Conservation (phyloP, 495 filamentous ascomycete genomes). For the Evansstolkia leycettana region DNA sequence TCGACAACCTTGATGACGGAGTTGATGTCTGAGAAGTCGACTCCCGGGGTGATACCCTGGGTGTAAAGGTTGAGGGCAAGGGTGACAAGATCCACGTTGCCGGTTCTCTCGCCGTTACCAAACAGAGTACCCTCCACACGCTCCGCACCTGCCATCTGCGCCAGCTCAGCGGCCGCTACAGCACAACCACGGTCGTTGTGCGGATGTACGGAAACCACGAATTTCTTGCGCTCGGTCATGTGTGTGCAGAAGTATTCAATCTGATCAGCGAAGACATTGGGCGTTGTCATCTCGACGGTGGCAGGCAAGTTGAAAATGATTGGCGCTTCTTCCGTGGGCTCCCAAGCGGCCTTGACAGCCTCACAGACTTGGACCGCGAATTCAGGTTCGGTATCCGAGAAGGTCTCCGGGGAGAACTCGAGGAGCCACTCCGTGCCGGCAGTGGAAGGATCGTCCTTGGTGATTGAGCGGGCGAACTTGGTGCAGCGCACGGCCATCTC, state of each 20-base stretch:
- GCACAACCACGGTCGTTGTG: slow-evolving; percentile 94
- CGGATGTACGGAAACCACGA: slow-evolving; percentile 74
- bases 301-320: slow-evolving; percentile 98
- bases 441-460: slow-evolving; percentile 80
- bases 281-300: slow-evolving; percentile 91
- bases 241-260: slow-evolving; percentile 88
- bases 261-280: slow-evolving; percentile 93
- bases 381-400: slow-evolving; percentile 80
- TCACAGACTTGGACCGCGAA: slow-evolving; percentile 80
- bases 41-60: slow-evolving; percentile 75
- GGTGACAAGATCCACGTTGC: slow-evolving; percentile 93
- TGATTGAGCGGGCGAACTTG: slow-evolving; percentile 76
- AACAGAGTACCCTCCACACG: slow-evolving; percentile 92
- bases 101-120: slow-evolving; percentile 90
- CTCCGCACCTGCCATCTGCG: slow-evolving; percentile 95
- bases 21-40: slow-evolving; percentile 89
- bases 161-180: slow-evolving; percentile 78
- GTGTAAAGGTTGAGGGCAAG: slow-evolving; percentile 94
- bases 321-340: slow-evolving; percentile 62
- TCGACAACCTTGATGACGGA: slow-evolving; percentile 84
- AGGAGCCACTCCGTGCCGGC: slow-evolving; percentile 76
- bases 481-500: slow-evolving; percentile 80
- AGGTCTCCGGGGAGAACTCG: slow-evolving; percentile 94
- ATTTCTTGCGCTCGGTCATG: slow-evolving; percentile 69
- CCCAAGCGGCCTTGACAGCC: slow-evolving; percentile 95